These are phyloP conservation scores for Podospora bellae-mahoneyi DNA, from an alignment of 495 filamentous ascomycete genomes.

Conservation along the genomic window DNA sequence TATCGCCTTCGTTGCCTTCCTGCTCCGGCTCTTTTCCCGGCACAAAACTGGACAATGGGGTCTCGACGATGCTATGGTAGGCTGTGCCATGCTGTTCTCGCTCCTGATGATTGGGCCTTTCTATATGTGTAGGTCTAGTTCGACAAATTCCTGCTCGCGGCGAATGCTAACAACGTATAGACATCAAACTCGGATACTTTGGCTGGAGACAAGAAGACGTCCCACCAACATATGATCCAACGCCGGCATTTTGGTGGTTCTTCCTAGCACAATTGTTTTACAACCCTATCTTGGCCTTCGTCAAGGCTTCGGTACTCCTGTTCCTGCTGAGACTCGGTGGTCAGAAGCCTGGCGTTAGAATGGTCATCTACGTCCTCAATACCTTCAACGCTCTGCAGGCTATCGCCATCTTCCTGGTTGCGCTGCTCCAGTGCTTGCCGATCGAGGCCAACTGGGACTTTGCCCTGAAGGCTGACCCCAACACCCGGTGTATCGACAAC, in stretches of 20 bases:
- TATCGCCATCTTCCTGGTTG: slow-evolving; percentile 49
- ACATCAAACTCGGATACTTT: slow-evolving; percentile 35
- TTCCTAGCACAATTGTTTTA: slow-evolving; percentile 55
- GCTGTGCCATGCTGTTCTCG: slow-evolving; percentile 15
- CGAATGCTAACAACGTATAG: background rate
- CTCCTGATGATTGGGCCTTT: slow-evolving; percentile 19
- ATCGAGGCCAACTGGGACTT: slow-evolving; percentile 43
- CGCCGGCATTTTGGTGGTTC: slow-evolving; percentile 37
- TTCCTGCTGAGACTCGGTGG: slow-evolving; percentile 48
- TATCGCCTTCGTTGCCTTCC: slow-evolving; percentile 10
- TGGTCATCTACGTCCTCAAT: slow-evolving; percentile 42
- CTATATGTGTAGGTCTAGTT: slow-evolving; percentile 17
- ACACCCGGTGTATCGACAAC: slow-evolving; percentile 40
- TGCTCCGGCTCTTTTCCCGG: slow-evolving; percentile 9
- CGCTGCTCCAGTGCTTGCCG: slow-evolving; percentile 53
- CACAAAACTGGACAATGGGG: slow-evolving; percentile 12
- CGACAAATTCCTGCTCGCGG: background rate
- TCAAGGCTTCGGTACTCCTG: slow-evolving; percentile 54
- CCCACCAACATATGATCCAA: slow-evolving; percentile 31
- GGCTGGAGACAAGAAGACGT: slow-evolving; percentile 45
- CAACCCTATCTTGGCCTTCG: slow-evolving; percentile 55
- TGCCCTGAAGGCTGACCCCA: slow-evolving; percentile 29
- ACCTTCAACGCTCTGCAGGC: slow-evolving; percentile 45
- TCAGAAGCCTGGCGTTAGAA: slow-evolving; percentile 39
- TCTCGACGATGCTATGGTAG: slow-evolving; percentile 14